Base-by-base conservation (phyloP, 768 basidiomycete species). In the Russula earlei region DNA sequence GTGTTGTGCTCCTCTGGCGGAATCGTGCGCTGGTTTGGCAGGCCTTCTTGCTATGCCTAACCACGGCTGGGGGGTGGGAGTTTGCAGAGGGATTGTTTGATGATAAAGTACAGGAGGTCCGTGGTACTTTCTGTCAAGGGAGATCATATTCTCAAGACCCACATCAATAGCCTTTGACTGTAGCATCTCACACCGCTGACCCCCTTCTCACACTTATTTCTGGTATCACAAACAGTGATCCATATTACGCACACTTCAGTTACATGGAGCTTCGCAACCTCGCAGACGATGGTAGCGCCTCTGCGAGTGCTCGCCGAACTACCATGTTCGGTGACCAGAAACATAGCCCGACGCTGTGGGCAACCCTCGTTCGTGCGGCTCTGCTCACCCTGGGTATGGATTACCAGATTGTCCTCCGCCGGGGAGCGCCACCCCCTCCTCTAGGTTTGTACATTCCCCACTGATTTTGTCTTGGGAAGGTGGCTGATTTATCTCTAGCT, bases 271-370 rank as follows among this genome's bases (percentile, higher is more conserved):
- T 91, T 38, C 68, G 68, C 10, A 71, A 72, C 4, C 63, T 87
- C 11, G 75, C 83, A 0, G 66, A 68, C n/a, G 76, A 76, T 20
- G 67, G 68, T 5, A 71, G 74, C 4, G 44, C 75, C 3, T 62
- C 70, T 1, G 75, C 75, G 0, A 65, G 70, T 11, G 65, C 75
- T 0, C 75, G 74, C 33, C 75, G 85, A 11, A 74, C 75, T 0
- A 74, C 78, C 0, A 64, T 89, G 0, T 89, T 87, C 62, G 75
- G 75, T 0, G 86, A 89, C 61, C 82, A 85, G 63, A 85, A 84
- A 61, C 78, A 79, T 49, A 74, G 70, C 8, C 83, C 82, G 0
- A 80, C 71, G 49, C 68, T 87, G 9, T 91, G 89, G 88, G 72
- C 71, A 19, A 73, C 74, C 2, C 69, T 89, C 31, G 72, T 72